Conservation (phyloP, 352 stramenopile genomes). For the Phytophthora podocarpi region DNA sequence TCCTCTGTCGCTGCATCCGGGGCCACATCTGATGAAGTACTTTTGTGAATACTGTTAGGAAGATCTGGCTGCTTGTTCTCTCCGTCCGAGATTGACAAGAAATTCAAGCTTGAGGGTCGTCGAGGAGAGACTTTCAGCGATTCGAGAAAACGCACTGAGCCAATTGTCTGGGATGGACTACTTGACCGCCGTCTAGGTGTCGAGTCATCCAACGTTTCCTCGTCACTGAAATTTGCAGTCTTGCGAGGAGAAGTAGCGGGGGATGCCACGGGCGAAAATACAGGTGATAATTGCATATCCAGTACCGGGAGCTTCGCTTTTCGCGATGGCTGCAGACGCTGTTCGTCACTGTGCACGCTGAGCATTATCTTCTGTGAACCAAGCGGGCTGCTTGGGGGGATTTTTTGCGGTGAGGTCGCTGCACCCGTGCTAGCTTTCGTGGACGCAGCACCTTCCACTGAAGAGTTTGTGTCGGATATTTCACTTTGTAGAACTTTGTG, state of each 20-base stretch:
- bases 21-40: not conserved
- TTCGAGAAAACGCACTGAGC: not conserved
- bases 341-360: not conserved
- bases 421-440: not conserved
- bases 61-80: not conserved
- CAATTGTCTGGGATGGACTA: constrained; percentile 5
- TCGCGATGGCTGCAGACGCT: not conserved
- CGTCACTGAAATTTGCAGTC: not conserved
- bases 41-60: not conserved
- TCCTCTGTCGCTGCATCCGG: not conserved
- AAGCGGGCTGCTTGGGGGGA: not conserved
- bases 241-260: constrained; percentile 4
- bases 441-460: too few species aligned
- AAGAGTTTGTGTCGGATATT: not conserved
- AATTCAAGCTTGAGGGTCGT: constrained; percentile 6
- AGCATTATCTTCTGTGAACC: constrained; percentile 3
- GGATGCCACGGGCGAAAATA: constrained; percentile 3
- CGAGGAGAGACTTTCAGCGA: constrained; percentile 4
- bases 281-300: constrained; percentile 15
- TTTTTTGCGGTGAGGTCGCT: not conserved
- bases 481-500: not conserved
- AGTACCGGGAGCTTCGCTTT: constrained; percentile 27
- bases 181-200: constrained; percentile 2
- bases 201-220: not conserved
- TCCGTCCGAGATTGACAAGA: constrained; percentile 3